Evolutionary conservation across 129 eudicot species (phyloP).

Genomic region (Lonicera japonica): DNA sequence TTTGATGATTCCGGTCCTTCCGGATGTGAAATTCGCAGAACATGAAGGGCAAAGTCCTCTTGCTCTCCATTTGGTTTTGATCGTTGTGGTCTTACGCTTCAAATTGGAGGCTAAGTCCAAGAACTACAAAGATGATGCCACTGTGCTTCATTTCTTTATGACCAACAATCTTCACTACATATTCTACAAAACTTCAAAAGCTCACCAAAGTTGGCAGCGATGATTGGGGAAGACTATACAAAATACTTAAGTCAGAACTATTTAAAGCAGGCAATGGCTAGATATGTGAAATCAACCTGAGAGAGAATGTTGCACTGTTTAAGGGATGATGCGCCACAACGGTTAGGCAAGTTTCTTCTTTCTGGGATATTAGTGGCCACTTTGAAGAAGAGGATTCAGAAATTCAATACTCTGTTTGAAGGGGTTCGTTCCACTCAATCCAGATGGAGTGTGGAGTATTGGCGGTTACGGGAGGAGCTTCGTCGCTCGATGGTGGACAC

Average conservation of each 20-base stretch:
- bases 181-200: constrained; percentile 1
- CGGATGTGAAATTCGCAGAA: neutral
- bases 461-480: neutral
- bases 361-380: neutral
- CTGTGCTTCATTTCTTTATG: neutral
- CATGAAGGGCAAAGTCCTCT: neutral
- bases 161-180: constrained; percentile 5
- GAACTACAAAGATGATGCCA: neutral
- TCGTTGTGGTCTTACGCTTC: neutral
- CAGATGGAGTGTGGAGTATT: constrained; percentile 1
- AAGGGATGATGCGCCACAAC: constrained; percentile 1
- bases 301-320: constrained; percentile 11
- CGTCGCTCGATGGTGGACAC: neutral
- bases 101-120: constrained; percentile 7
- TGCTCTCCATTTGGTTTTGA: neutral
- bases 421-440: neutral
- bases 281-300: constrained; percentile 2
- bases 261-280: neutral
- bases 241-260: neutral
- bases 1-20: neutral
- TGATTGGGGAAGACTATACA: constrained; percentile 5
- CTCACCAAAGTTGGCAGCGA: constrained; percentile 2
- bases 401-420: neutral
- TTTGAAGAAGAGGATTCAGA: neutral
- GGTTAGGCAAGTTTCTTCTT: neutral